Conservation (phyloP, 164 flowering plant genomes). For the Platanus orientalis region DNA sequence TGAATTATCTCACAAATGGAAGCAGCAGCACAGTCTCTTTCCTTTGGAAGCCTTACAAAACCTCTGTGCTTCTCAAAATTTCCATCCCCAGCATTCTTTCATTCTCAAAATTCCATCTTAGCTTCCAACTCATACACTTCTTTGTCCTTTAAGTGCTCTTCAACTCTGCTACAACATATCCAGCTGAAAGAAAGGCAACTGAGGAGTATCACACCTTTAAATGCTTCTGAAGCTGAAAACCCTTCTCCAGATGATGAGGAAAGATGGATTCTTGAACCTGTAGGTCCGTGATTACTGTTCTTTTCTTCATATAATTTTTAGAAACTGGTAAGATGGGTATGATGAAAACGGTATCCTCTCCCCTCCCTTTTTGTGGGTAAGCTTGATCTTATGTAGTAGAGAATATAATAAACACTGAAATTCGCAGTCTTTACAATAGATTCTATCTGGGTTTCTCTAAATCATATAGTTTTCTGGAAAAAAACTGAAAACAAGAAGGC, state of each 20-base stretch:
- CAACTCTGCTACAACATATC: conserved; percentile 9
- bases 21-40: conserved; percentile 13
- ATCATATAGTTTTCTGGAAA: no score
- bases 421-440: neutral
- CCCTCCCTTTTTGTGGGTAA: no score
- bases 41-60: conserved; percentile 16
- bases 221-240: conserved; percentile 25
- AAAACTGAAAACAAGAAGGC: no score
- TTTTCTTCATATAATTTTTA: neutral
- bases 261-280: conserved; percentile 73
- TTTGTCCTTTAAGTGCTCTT: conserved; percentile 8
- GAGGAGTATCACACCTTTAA: conserved; percentile 22
- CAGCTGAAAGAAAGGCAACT: conserved; percentile 10
- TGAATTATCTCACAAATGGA: conserved; percentile 5
- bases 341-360: no score
- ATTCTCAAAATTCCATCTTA: conserved; percentile 13
- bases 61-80: conserved; percentile 18
- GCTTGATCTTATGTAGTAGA: neutral
- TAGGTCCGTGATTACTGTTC: conserved; percentile 34
- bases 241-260: conserved; percentile 26
- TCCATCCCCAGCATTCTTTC: conserved; percentile 9
- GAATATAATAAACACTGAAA: neutral
- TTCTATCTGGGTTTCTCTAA: conserved; percentile 1
- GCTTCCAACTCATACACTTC: conserved; percentile 11
- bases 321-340: neutral